phyloP scores from a whole-genome alignment of 2,329 filamentous ascomycete genomes.

The Hypoxylon sp. region DNA sequence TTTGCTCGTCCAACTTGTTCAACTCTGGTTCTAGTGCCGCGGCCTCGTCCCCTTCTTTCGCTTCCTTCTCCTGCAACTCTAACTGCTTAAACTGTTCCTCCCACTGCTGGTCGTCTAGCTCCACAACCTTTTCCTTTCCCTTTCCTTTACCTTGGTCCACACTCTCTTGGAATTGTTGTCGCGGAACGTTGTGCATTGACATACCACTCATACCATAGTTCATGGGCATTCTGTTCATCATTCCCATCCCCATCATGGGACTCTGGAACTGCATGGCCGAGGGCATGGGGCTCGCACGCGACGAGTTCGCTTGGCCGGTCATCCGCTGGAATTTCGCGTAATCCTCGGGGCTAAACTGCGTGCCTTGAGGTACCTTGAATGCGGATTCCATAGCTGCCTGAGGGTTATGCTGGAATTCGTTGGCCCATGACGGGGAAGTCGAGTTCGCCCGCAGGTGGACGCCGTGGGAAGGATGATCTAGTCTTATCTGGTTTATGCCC shows the following conservation, averaged over 20 bases:
- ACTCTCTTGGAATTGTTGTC: slow-evolving; percentile 58
- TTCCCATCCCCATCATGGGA: slow-evolving; percentile 72
- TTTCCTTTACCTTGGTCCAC: slow-evolving; percentile 78
- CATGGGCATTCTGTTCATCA: slow-evolving; percentile 66
- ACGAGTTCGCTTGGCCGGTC: slow-evolving; percentile 68
- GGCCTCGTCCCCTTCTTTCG: slow-evolving; percentile 71
- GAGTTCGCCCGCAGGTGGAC: slow-evolving; percentile 68
- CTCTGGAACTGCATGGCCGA: slow-evolving; percentile 66
- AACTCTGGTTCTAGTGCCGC: slow-evolving; percentile 87
- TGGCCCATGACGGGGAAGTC: slow-evolving; percentile 68
- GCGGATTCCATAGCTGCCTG: slow-evolving; percentile 80
- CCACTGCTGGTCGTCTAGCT: slow-evolving; percentile 95
- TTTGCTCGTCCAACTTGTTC: slow-evolving; percentile 81
- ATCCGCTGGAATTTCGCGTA: slow-evolving; percentile 89
- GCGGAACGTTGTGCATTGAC: slow-evolving; percentile 67
- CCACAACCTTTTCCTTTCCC: slow-evolving; percentile 93
- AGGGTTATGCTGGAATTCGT: slow-evolving; percentile 63
- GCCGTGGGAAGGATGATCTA: slow-evolving; percentile 64
- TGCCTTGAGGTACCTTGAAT: slow-evolving; percentile 71
- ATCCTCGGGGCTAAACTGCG: slow-evolving; percentile 83
- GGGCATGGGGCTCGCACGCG: slow-evolving; percentile 73
- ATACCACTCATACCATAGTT: slow-evolving; percentile 71
- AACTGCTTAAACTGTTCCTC: slow-evolving; percentile 96
- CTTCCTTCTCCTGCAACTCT: slow-evolving; percentile 60
- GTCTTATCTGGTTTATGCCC: slow-evolving; percentile 60